Conservation (phyloP, 179 eudicot species). For the Spergularia azorica region DNA sequence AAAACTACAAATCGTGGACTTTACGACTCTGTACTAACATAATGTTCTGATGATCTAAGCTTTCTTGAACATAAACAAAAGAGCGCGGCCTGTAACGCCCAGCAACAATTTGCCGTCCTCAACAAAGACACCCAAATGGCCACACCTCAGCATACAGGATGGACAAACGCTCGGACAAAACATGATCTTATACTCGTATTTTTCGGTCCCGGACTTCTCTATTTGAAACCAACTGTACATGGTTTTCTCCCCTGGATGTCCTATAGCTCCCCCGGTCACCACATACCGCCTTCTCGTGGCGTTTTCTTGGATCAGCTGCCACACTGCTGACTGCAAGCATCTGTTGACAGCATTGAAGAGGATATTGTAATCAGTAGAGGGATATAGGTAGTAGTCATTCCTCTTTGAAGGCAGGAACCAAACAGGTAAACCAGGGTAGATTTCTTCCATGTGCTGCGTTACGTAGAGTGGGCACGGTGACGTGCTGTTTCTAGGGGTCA, state of each 20-base stretch:
- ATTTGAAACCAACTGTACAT: constrained; percentile 44
- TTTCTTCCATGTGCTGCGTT: constrained; percentile 23
- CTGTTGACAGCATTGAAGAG: constrained; percentile 23
- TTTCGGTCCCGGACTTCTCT: constrained; percentile 25
- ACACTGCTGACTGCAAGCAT: constrained; percentile 29
- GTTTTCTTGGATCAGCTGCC: constrained; percentile 29
- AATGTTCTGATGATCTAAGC: constrained; percentile 4
- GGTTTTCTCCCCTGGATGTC: constrained; percentile 39
- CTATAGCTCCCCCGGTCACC: constrained; percentile 36
- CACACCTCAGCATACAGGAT: constrained; percentile 35
- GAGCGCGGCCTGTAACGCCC: constrained; percentile 30
- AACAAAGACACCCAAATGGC: constrained; percentile 35
- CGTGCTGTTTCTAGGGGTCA: constrained; percentile 23
- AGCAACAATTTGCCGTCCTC: constrained; percentile 35
- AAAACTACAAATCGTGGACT: too few relatives aligned
- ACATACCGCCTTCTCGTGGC: constrained; percentile 22
- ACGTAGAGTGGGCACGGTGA: constrained; percentile 37
- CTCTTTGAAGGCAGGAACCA: constrained; percentile 32
- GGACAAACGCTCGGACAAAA: constrained; percentile 44
- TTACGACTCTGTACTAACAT: too few relatives aligned
- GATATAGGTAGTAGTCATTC: constrained; percentile 9
- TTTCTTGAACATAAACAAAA: constrained; percentile 44
- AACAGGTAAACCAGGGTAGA: constrained; percentile 30
- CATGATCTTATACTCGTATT: constrained; percentile 36
- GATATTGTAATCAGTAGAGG: constrained; percentile 35